A percentile compares a stretch with the other conserved stretches of the same genome.
phyloP scores from a whole-genome alignment of 2,329 filamentous ascomycete genomes.

The Aspergillus uvarum region DNA sequence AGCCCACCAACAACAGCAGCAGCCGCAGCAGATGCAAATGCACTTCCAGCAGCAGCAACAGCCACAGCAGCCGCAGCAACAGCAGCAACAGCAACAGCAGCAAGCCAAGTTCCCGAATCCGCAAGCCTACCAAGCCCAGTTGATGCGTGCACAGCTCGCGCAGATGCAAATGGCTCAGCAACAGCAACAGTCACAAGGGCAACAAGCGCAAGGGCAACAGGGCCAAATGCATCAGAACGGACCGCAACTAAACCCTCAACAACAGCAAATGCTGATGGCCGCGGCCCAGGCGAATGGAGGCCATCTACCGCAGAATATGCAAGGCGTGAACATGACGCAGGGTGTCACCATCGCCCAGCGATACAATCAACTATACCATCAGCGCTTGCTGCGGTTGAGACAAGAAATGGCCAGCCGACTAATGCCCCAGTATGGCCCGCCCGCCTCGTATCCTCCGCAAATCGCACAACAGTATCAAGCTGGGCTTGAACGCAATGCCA shows the following conservation, averaged over 20 bases:
- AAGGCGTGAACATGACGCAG: conserved; percentile 28
- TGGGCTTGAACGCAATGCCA: conserved; percentile 40
- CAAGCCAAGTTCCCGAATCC: conserved; percentile 28
- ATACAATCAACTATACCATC: conserved; percentile 39
- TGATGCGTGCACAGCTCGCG: conserved; percentile 39
- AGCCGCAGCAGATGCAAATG: conserved; percentile 32
- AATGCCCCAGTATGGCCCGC: conserved; percentile 40
- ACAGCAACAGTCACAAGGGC: conserved; percentile 28
- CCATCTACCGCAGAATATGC: conserved; percentile 34
- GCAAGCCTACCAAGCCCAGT: conserved; percentile 39
- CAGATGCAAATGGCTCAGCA: conserved; percentile 42
- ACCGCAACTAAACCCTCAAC: conserved; percentile 36
- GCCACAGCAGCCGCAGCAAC: conserved; percentile 21
- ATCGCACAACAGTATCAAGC: conserved; percentile 39
- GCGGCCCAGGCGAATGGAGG: conserved; percentile 42
- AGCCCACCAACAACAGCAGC: conserved; percentile 35
- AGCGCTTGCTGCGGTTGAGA: conserved; percentile 35
- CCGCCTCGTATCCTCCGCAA: conserved; percentile 39
- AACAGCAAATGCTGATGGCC: conserved; percentile 40
- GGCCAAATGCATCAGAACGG: conserved; percentile 33
- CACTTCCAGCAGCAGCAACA: conserved; percentile 34
- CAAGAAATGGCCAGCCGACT: conserved; percentile 40
- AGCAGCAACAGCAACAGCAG: conserved; percentile 25
- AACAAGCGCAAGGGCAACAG: conserved; percentile 25
- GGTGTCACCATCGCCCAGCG: conserved; percentile 30